Conservation (phyloP, 1,139 yeast genomes). For the Diutina scorzettiae region DNA sequence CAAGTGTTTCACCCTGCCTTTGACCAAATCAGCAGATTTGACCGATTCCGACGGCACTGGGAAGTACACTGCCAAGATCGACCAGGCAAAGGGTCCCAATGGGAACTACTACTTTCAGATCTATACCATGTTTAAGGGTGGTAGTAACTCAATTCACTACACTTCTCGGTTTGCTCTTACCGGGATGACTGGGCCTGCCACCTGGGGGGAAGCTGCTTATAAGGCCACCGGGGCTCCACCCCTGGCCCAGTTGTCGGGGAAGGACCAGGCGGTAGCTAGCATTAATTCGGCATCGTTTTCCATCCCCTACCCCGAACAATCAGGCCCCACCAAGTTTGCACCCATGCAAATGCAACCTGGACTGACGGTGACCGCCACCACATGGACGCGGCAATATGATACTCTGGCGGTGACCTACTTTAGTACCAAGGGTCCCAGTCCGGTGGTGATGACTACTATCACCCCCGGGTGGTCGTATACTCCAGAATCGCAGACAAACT, state of each 20-base stretch:
- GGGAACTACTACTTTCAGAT: conserved; percentile 69
- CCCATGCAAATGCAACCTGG: conserved; percentile 91
- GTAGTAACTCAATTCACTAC: conserved; percentile 60
- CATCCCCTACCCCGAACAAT: conserved; percentile 60
- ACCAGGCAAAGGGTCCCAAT: neutral
- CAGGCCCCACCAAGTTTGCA: conserved; percentile 66
- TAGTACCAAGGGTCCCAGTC: conserved; percentile 27
- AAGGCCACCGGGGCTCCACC: conserved; percentile 1
- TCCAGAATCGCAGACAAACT: conserved; percentile 48
- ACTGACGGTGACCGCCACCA: conserved; percentile 47
- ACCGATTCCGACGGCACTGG: conserved; percentile 1
- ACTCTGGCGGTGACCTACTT: conserved; percentile 53
- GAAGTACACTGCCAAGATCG: neutral
- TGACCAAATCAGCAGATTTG: neutral
- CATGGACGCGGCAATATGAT: conserved; percentile 53
- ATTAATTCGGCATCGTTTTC: conserved; percentile 23
- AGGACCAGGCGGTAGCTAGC: conserved; percentile 15
- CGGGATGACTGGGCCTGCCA: conserved; percentile 56
- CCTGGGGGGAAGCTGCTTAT: neutral
- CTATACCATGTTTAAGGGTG: conserved; percentile 22
- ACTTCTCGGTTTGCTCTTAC: conserved; percentile 50
- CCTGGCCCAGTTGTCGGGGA: conserved; percentile 6
- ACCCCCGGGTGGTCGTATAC: conserved; percentile 82
- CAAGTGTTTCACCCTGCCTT: neutral
- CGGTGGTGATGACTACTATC: conserved; percentile 44